Conservation (phyloP, 2,329 filamentous ascomycete genomes). For the Verticillium longisporum region DNA sequence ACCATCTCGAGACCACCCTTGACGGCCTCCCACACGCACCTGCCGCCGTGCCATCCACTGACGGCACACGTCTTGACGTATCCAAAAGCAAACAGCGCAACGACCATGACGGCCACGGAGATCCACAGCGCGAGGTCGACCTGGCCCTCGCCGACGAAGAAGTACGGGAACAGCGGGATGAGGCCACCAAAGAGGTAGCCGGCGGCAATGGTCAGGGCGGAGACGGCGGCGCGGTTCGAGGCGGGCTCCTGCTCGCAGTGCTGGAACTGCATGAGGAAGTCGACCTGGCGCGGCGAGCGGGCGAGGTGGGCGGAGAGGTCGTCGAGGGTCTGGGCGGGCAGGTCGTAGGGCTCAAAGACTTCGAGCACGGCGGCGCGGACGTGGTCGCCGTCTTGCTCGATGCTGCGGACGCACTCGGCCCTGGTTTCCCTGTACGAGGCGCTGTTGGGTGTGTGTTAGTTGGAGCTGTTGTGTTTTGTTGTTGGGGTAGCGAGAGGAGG, state of each 20-base stretch:
- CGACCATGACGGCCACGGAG: conserved; percentile 52
- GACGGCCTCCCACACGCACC: conserved; percentile 11
- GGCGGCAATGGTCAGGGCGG: conserved; percentile 58
- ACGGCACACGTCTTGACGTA: conserved; percentile 54
- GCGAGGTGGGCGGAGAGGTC: conserved; percentile 10
- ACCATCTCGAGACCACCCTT: conserved; percentile 31
- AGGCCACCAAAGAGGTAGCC: conserved; percentile 66
- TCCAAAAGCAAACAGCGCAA: conserved; percentile 58
- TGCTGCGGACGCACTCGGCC: conserved; percentile 32
- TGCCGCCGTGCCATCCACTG: conserved; percentile 10
- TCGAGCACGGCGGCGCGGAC: conserved; percentile 34
- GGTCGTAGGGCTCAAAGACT: conserved; percentile 42
- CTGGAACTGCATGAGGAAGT: conserved; percentile 56
- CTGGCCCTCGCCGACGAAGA: conserved; percentile 36
- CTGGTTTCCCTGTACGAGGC: conserved; percentile 15
- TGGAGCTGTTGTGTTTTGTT: neutral
- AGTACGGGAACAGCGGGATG: conserved; percentile 66
- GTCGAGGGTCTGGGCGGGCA: conserved; percentile 24
- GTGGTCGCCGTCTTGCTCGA: conserved; percentile 33
- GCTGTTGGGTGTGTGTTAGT: conserved; percentile 1
- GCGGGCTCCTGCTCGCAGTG: conserved; percentile 38
- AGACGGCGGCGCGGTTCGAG: conserved; percentile 40
- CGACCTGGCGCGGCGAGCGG: conserved; percentile 32
- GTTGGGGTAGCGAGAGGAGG: no score
- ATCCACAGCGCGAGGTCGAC: conserved; percentile 46